Base-by-base conservation (phyloP, 2,329 filamentous ascomycete species). In the Neonectria sp. region DNA sequence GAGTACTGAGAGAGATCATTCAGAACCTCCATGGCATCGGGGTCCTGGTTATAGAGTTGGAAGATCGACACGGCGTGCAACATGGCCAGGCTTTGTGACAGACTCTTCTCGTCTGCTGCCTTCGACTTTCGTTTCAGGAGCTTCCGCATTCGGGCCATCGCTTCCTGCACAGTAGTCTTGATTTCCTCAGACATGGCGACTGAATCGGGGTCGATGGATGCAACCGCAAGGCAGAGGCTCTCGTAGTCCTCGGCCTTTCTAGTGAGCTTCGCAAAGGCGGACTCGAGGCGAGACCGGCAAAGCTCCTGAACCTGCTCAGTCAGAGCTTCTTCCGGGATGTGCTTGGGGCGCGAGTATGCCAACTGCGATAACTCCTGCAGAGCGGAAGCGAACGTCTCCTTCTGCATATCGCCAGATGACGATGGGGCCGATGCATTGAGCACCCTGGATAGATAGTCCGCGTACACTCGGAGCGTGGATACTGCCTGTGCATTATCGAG, bases 31-130 rank as follows among this genome's bases (percentile, higher is more conserved):
- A 97, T 88, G 0, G 95, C 93, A 77, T 98, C 96, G 0, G 92
- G 86, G 66, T 97, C 95, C 27, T 94, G 93, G 75, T 95, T 95
- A 82, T 97, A 97, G 9, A 97, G 87, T 79, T 98, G 94, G 62
- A 98, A 86, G 15, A 98, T 89, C 0, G 94, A 92, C 59, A 98
- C 88, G 1, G 94, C 91, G 78, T 97, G 94, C 1, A 98, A 87
- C 40, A 98, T 86, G 24, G 92, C 91, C 65, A 98, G 88, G 0
- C 93, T 93, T 67, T 90, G 90, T 17, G 84, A 84, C 68, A 79
- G 81, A 24, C 73, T 76, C 64, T 78, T 84, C 75, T 77, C 83
- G 71, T 81, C 71, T 25, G 78, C 73, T 58, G 77, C 68, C 71
- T 78, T 72, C 2, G 76, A 60, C 60, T 81, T 80, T 31, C 77